Evolutionary conservation across 1,139 yeast species (phyloP), one percentile per base, ranked within the genome.

Genomic region (Candida labiduridarum): DNA sequence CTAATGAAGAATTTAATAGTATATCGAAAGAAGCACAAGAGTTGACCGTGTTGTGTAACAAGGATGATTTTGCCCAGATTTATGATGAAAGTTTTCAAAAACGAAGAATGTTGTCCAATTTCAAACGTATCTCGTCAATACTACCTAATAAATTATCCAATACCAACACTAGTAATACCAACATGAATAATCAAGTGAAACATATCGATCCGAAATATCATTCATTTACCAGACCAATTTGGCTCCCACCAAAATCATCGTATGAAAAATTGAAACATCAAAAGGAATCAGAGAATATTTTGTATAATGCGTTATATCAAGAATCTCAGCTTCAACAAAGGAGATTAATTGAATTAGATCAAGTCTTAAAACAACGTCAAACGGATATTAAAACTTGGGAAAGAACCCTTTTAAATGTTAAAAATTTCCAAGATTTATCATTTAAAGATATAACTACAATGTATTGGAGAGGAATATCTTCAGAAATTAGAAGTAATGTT

Each of bases 391-490:
- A 55, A 4, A 65, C 59, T 12, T 86, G 92, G 91, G 63, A 63
- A 33, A 54, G 59, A 47, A 45, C 36, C 47, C 52, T 50, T 45
- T 46, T 51, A 15, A 30, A 44, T 25, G n/a, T 48, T 22, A 51
- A 47, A 39, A 30, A 29, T 15, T 45, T 41, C 16, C 70, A 84
- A 48, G 84, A 82, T 49, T 19, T 52, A 7, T 31, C 50, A 22
- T 53, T 43, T 47, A 34, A 48, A 19, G 48, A 48, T 25, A 36
- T 53, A 9, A 36, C 35, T 14, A 43, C 35, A 15, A 67, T 84
- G 51, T 83, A 86, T 80, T 85, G 90, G 89, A 68, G 88, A 48
- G 89, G 89, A 1, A 65, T 86, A 1, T 86, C 89, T 3, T 51
- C 67, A n/a, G 56, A 56, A 1, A 62, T 76, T 16, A 68, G 92